A percentile compares a stretch with the other conserved stretches of the same genome.
Conservation (phyloP, 2,329 filamentous ascomycete genomes). For the Pseudogymnoascus sp. region DNA sequence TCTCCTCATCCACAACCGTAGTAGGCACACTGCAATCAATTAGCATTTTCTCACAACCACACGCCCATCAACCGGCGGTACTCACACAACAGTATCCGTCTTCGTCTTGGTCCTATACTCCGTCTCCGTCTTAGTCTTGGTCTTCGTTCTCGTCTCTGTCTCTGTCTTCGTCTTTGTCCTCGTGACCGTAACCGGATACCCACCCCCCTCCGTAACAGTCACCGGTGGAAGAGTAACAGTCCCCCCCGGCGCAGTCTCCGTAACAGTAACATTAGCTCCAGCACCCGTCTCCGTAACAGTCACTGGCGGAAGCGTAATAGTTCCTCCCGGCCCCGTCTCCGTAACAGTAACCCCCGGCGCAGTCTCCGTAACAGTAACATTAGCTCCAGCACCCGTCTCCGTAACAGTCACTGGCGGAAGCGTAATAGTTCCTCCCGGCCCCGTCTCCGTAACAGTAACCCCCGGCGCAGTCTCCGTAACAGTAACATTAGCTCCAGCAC, state of each 20-base stretch:
- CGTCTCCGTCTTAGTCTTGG: no score
- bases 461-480: not conserved
- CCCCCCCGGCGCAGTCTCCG: not conserved
- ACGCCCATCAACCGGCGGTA: not conserved
- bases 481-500: no score
- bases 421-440: no score
- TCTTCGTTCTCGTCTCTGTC: no score
- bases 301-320: no score
- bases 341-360: constrained; percentile 11
- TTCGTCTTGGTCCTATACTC: not conserved
- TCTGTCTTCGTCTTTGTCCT: no score
- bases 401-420: not conserved
- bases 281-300: not conserved
- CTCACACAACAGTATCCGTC: not conserved
- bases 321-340: not conserved
- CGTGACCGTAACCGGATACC: no score
- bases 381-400: not conserved
- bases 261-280: no score
- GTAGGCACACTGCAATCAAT: not conserved
- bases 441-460: constrained; percentile 16
- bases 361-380: not conserved
- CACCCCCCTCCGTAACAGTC: no score
- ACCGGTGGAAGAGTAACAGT: no score
- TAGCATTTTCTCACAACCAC: not conserved
- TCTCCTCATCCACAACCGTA: not conserved